Conservation (phyloP, 1,284 basidiomycete genomes). For the Sporisorium iseilematis-ciliati region DNA sequence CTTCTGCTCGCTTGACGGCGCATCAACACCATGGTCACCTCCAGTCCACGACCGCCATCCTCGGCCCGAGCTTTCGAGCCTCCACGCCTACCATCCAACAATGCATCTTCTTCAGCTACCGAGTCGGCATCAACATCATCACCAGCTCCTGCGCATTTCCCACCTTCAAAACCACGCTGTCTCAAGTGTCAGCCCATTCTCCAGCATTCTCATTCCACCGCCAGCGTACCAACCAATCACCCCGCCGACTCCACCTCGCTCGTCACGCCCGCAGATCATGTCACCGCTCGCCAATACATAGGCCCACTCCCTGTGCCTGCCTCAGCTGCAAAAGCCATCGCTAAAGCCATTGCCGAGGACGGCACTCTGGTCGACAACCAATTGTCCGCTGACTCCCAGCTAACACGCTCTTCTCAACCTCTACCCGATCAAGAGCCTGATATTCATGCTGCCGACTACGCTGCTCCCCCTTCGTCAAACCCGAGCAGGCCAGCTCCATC, state of each 20-base stretch:
- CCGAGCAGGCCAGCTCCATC: not conserved
- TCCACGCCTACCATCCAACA: conserved; percentile 2
- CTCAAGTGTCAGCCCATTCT: conserved; percentile 37
- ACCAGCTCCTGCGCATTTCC: conserved; percentile 16
- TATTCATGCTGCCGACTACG: conserved; percentile 18
- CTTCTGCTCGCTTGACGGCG: not conserved
- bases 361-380: not conserved
- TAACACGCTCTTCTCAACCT: not conserved
- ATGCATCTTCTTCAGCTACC: conserved; percentile 6
- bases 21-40: conserved; percentile 10
- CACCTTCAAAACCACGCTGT: conserved; percentile 27
- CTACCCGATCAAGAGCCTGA: conserved; percentile 6
- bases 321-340: conserved; percentile 36
- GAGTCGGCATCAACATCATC: not conserved
- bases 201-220: conserved; percentile 24
- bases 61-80: conserved; percentile 17
- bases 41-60: conserved; percentile 3
- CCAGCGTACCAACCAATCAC: conserved; percentile 17
- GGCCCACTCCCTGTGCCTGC: conserved; percentile 48
- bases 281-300: conserved; percentile 41
- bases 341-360: conserved; percentile 48
- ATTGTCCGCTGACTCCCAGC: not conserved
- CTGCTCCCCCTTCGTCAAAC: not conserved
- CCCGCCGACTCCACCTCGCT: conserved; percentile 14
- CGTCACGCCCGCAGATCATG: conserved; percentile 28